Conservation (phyloP, 257 asterid species). For the Henckelia pumila region DNA sequence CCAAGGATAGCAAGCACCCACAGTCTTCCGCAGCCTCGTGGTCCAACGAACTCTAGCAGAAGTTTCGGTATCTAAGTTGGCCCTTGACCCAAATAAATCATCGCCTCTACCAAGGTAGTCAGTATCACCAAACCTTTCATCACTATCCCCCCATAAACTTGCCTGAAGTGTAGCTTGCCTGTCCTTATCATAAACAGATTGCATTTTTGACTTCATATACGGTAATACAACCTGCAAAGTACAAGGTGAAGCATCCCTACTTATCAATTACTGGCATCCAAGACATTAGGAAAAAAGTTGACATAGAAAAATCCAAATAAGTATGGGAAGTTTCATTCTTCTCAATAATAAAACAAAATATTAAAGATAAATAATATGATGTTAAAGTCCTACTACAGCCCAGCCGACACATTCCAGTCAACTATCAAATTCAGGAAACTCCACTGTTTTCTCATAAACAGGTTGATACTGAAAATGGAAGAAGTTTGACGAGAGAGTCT, state of each 20-base stretch:
- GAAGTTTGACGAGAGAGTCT: not conserved
- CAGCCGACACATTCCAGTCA: not conserved
- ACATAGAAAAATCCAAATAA: not conserved
- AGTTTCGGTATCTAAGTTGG: conserved; percentile 43
- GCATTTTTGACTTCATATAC: conserved; percentile 81
- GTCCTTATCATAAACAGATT: conserved; percentile 74
- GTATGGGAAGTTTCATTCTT: not conserved
- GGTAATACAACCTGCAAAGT: conserved; percentile 75
- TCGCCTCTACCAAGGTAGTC: conserved; percentile 43
- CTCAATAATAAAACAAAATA: not conserved
- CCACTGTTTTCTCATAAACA: not conserved
- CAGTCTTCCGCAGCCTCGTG: conserved; percentile 57
- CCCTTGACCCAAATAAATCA: conserved; percentile 41
- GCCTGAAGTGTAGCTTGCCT: conserved; percentile 95
- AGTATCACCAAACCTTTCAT: conserved; percentile 52
- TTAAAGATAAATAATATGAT: not conserved
- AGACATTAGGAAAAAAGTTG: conserved; percentile 12
- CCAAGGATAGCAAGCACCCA: conserved; percentile 91
- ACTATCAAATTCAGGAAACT: not conserved
- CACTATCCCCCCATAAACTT: conserved; percentile 91
- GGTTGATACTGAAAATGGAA: not conserved
- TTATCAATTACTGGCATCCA: conserved; percentile 13
- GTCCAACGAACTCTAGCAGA: conserved; percentile 49
- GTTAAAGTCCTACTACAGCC: not conserved
- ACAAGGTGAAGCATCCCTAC: conserved; percentile 21